Percentiles rank a stretch among this genome's conserved stretches.
phyloP scores from a whole-genome alignment of 768 basidiomycete species.

The Suillus weaverae region DNA sequence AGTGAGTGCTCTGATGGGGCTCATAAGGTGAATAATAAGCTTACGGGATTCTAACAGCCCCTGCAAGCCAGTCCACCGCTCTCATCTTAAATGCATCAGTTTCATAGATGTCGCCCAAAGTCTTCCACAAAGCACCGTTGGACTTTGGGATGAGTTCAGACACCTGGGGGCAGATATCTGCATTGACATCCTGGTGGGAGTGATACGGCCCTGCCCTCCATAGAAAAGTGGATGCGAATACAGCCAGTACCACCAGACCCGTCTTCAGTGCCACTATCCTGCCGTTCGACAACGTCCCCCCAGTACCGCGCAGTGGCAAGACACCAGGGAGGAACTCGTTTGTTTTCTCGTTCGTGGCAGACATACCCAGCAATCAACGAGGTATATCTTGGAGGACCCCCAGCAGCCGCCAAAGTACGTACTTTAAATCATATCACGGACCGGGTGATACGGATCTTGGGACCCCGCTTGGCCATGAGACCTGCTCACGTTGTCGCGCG shows the following conservation, averaged over 20 bases:
- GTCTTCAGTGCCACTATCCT: slow-evolving; percentile 7
- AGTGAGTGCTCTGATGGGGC: slow-evolving; percentile 9
- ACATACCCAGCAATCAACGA: slow-evolving; percentile 15
- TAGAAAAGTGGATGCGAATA: slow-evolving; percentile 19
- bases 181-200: slow-evolving; percentile 3
- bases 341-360: slow-evolving; percentile 12
- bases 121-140: slow-evolving; percentile 35
- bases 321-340: slow-evolving; percentile 15
- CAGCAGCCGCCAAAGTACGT: neutral
- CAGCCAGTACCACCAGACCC: slow-evolving; percentile 17
- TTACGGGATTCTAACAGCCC: slow-evolving; percentile 43
- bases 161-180: slow-evolving; percentile 36
- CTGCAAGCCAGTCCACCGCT: slow-evolving; percentile 38
- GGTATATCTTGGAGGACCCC: neutral
- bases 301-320: neutral
- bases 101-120: slow-evolving; percentile 30
- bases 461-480: neutral
- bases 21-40: slow-evolving; percentile 13
- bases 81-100: slow-evolving; percentile 36
- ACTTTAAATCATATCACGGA: neutral
- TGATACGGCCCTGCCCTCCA: neutral
- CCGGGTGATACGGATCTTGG: neutral
- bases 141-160: slow-evolving; percentile 33
- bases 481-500: neutral
- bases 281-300: slow-evolving; percentile 12